Conservation (phyloP, 192 early-diverging fungal genomes). For the Backusella macrospora region DNA sequence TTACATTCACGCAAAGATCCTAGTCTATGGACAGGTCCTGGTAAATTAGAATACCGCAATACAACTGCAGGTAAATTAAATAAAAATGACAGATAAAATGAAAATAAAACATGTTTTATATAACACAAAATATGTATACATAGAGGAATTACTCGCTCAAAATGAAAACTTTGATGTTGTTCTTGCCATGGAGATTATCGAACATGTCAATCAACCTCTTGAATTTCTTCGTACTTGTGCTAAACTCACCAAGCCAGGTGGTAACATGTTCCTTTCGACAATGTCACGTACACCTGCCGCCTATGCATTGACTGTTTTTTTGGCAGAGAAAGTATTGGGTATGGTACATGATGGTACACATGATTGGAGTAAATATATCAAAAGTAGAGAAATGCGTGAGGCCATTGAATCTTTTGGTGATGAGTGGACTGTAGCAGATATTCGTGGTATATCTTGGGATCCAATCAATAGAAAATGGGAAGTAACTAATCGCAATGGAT, state of each 20-base stretch:
- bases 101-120: too few relatives aligned
- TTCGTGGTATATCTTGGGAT: constrained; percentile 58
- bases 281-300: constrained; percentile 85
- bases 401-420: constrained; percentile 50
- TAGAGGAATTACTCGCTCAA: constrained; percentile 63
- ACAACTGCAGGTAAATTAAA: constrained; percentile 60
- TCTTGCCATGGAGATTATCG: constrained; percentile 87
- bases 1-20: constrained; percentile 76
- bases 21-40: constrained; percentile 48
- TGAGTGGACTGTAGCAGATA: constrained; percentile 52
- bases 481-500: constrained; percentile 29
- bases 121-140: background rate
- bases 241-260: constrained; percentile 61
- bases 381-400: constrained; percentile 68
- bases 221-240: constrained; percentile 71
- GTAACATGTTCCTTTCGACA: constrained; percentile 81
- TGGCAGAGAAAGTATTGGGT: constrained; percentile 80
- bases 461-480: constrained; percentile 54
- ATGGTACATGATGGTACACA: constrained; percentile 88
- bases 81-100: constrained; percentile 12
- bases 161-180: constrained; percentile 76
- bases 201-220: constrained; percentile 81
- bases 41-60: constrained; percentile 62
- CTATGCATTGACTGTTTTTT: constrained; percentile 74
- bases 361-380: constrained; percentile 82